A percentile compares a stretch with the other conserved stretches of the same genome.
Evolutionary conservation across 2,329 filamentous ascomycete genomes (phyloP).

Genomic region (Paracoccidioides brasiliensis): DNA sequence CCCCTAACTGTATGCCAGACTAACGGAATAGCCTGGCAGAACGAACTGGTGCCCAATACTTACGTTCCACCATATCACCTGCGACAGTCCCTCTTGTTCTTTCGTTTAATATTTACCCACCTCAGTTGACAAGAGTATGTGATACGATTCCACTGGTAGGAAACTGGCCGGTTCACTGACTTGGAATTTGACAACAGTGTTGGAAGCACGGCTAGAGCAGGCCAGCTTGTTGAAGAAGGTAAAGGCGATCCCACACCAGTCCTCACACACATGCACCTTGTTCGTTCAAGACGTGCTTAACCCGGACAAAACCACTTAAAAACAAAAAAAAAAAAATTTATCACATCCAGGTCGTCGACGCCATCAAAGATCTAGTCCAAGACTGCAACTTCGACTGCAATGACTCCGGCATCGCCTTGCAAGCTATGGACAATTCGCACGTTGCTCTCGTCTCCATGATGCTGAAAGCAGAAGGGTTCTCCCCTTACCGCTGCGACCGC

Average conservation of each 20-base stretch:
- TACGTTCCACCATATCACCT: not conserved
- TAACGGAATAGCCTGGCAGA: not conserved
- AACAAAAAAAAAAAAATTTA: not conserved
- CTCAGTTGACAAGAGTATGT: constrained; percentile 20
- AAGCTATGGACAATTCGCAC: constrained; percentile 99
- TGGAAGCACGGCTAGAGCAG: constrained; percentile 96
- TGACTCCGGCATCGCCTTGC: constrained; percentile 93
- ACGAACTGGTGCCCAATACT: not conserved
- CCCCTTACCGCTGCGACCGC: constrained; percentile 92
- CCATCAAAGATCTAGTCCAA: constrained; percentile 97
- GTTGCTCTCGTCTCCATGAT: constrained; percentile 98
- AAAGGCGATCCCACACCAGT: constrained; percentile 18
- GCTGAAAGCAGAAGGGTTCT: constrained; percentile 90
- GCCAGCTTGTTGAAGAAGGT: constrained; percentile 92
- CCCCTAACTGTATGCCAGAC: too few relatives aligned
- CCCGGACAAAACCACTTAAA: not conserved
- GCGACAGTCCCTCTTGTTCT: not conserved
- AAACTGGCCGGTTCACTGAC: not conserved
- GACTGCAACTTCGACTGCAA: constrained; percentile 99
- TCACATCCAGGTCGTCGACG: constrained; percentile 68
- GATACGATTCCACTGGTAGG: not conserved
- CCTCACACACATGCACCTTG: too few relatives aligned
- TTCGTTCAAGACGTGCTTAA: too few relatives aligned
- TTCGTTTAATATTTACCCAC: not conserved
- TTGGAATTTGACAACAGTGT: constrained; percentile 43